Conservation (phyloP, 2,329 filamentous ascomycete species). For the Colletotrichum agaves region DNA sequence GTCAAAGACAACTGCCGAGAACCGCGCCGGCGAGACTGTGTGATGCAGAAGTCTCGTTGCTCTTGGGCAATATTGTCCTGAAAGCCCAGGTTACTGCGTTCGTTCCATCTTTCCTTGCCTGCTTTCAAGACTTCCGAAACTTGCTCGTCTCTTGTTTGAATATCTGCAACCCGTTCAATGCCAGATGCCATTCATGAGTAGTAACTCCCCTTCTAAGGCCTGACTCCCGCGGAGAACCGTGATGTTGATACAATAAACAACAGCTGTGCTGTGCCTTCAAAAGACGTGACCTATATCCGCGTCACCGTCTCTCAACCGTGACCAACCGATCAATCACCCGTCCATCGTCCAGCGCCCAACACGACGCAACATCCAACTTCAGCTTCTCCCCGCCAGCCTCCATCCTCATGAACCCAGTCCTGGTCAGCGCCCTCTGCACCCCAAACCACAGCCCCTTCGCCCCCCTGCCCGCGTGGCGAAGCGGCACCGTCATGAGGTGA, state of each 20-base stretch:
- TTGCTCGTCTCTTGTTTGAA: neutral
- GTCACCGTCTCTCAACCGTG: neutral
- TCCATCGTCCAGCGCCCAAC: constrained; percentile 69
- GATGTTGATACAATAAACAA: constrained; percentile 9
- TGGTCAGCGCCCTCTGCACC: constrained; percentile 62
- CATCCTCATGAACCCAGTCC: constrained; percentile 66
- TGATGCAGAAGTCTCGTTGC: too few species aligned
- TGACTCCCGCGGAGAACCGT: neutral
- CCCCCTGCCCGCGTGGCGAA: constrained; percentile 60
- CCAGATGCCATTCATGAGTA: neutral
- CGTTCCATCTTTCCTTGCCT: too few species aligned
- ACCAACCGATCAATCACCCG: constrained; percentile 67
- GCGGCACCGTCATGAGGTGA: constrained; percentile 67
- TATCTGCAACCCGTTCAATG: neutral
- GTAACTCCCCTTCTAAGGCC: neutral
- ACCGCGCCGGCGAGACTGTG: too few species aligned
- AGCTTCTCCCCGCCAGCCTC: constrained; percentile 59
- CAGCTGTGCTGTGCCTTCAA: neutral
- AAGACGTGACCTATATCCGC: neutral
- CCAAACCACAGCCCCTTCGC: constrained; percentile 55
- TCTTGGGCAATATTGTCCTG: too few species aligned
- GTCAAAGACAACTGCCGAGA: neutral
- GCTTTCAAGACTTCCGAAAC: too few species aligned
- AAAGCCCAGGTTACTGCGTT: too few species aligned
- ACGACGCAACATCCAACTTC: constrained; percentile 68